These are phyloP conservation scores for Leccinum idahoense DNA, from an alignment of 1,284 basidiomycete genomes.

Conservation along the genomic window DNA sequence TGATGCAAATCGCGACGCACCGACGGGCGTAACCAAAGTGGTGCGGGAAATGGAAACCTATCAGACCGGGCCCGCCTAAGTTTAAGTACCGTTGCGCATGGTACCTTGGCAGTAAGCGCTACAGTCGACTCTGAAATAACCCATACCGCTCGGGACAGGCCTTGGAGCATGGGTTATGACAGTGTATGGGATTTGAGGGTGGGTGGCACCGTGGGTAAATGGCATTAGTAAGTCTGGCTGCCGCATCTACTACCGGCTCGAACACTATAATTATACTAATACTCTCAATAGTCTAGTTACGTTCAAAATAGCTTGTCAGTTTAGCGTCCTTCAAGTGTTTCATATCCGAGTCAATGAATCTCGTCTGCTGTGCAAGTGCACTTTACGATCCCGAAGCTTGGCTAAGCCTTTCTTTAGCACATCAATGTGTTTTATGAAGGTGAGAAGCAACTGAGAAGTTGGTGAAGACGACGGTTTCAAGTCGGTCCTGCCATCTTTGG, in stretches of 20 bases:
- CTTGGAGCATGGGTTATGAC: too few relatives aligned
- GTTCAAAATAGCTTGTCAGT: background rate
- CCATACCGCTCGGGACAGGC: too few relatives aligned
- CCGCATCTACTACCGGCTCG: background rate
- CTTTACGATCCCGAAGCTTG: too few relatives aligned
- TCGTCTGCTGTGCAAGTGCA: background rate
- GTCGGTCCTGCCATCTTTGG: too few relatives aligned
- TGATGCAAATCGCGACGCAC: background rate
- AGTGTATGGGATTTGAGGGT: background rate
- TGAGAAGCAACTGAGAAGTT: too few relatives aligned
- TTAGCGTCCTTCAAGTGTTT: background rate
- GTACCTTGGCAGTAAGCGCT: too few relatives aligned
- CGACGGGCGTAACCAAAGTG: background rate
- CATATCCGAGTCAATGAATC: background rate
- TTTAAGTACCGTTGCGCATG: background rate
- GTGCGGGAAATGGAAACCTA: background rate
- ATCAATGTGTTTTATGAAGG: too few relatives aligned
- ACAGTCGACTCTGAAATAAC: too few relatives aligned
- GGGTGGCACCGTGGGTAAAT: background rate
- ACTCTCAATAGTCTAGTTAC: background rate
- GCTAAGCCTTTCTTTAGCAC: too few relatives aligned
- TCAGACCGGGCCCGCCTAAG: background rate
- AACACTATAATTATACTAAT: background rate
- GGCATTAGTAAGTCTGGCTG: background rate
- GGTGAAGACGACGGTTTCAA: too few relatives aligned